These are phyloP conservation scores for Trichoderma asperellum DNA, from an alignment of 2,329 filamentous ascomycete genomes.

Conservation along the genomic window DNA sequence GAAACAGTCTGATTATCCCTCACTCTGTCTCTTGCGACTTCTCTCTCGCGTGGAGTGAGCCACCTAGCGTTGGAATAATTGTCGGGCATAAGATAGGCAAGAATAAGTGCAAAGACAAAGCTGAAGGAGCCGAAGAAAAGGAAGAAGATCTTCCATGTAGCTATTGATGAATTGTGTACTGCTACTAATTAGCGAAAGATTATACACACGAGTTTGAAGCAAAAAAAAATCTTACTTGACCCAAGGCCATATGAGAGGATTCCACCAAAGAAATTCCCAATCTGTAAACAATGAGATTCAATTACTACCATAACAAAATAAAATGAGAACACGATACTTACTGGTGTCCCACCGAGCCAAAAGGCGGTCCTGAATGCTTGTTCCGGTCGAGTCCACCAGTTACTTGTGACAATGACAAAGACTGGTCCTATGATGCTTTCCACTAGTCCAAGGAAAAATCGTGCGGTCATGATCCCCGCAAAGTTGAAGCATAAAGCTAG, in stretches of 20 bases:
- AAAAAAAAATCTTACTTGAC: not conserved
- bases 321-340: not conserved
- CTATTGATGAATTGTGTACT: not conserved
- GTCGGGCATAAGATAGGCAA: not conserved
- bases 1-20: not conserved
- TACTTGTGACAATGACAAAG: conserved; percentile 7
- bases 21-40: not conserved
- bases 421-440: conserved; percentile 5
- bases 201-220: not conserved
- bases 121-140: not conserved
- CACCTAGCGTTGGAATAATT: not conserved
- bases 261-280: not conserved
- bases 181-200: not conserved
- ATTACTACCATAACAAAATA: not conserved
- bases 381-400: conserved; percentile 11
- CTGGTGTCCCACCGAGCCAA: not conserved
- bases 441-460: conserved; percentile 1
- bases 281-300: not conserved
- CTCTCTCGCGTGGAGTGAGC: not conserved
- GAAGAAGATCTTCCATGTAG: not conserved
- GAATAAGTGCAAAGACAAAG: not conserved
- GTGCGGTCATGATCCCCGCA: not conserved
- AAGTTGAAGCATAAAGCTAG: not conserved
- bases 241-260: not conserved
- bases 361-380: not conserved